Evolutionary conservation across 345 rosid genomes (phyloP), one percentile per base, ranked within the genome.

Genomic region (Schrenkiella parvula): DNA sequence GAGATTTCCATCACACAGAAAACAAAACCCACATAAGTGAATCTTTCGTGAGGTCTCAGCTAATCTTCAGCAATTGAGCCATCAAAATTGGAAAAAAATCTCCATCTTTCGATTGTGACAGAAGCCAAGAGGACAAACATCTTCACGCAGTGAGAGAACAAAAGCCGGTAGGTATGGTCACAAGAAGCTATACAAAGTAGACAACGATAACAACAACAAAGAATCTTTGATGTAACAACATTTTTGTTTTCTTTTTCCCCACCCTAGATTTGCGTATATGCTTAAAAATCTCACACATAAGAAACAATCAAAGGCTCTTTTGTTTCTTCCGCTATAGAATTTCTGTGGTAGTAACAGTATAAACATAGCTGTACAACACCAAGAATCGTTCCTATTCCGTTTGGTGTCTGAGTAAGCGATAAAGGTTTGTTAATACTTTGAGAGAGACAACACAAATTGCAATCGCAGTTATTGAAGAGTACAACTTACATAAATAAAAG

Each of bases 301-400:
- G 85, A 64, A 29, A 74, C 86, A 69, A 86, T 79, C 79, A 93
- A 80, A 23, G 90, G 89, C 67, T 85, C 95, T 29, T 58, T 80
- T 19, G 79, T 74, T 63, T 73, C 84, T 37, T 64, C 71, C 43
- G 73, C 82, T 17, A 29, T 2, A 8, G 83, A 81, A 17, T 42
- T 71, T 26, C 21, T 68, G 52, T 81, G 84, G 66, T 79, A 90
- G 82, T 88, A 61, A 70, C 68, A 85, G 77, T 87, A 90, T 80
- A 93, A 82, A 6, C 14, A 70, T 68, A 93, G 75, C 68, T 90
- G 98, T 22, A 83, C 80, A 63, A 85, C 78, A 53, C 97, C 97
- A 84, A 93, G 73, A 74, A 87, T 19, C 14, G 90, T 71, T 65
- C 98, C 98, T 17, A 93, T 81, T 17, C 93, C 93, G 62, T 93